Percentiles rank a stretch among this genome's conserved stretches.
Evolutionary conservation across 257 asterid genomes (phyloP).

Genomic region (Fraxinus quadrangulata): DNA sequence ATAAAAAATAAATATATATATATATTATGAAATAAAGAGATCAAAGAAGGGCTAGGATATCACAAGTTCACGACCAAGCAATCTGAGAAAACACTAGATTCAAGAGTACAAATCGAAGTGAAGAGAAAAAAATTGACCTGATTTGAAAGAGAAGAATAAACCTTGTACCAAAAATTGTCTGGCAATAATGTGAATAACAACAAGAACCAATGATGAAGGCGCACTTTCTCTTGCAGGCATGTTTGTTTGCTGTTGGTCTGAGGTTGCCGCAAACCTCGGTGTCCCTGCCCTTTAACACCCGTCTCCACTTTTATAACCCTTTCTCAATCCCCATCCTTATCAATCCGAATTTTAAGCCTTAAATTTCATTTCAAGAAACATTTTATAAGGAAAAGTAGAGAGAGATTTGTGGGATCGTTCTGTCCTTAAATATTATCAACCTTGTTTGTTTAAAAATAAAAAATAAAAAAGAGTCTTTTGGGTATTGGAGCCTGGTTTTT

Average conservation of each 20-base stretch:
- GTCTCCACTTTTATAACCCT: neutral
- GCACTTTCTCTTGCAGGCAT: slow-evolving; percentile 37
- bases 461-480: neutral
- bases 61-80: too few relatives aligned
- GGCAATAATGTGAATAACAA: slow-evolving; percentile 7
- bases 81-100: too few relatives aligned
- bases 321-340: neutral
- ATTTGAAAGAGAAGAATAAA: neutral
- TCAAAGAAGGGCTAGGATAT: too few relatives aligned
- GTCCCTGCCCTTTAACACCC: slow-evolving; percentile 26
- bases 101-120: neutral
- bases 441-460: slow-evolving; percentile 6
- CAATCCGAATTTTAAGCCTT: slow-evolving; percentile 34
- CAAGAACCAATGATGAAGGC: slow-evolving; percentile 41
- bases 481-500: neutral
- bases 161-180: too few relatives aligned
- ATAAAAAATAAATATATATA: too few relatives aligned
- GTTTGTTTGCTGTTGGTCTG: slow-evolving; percentile 21
- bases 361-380: slow-evolving; percentile 39
- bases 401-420: slow-evolving; percentile 46
- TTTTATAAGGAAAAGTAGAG: slow-evolving; percentile 11
- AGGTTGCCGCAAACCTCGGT: slow-evolving; percentile 36
- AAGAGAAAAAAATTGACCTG: neutral
- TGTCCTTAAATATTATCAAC: slow-evolving; percentile 27
- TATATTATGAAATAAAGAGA: too few relatives aligned